These are phyloP conservation scores for Termitomyces sp. DNA, from an alignment of 768 basidiomycete species.

Conservation along the genomic window DNA sequence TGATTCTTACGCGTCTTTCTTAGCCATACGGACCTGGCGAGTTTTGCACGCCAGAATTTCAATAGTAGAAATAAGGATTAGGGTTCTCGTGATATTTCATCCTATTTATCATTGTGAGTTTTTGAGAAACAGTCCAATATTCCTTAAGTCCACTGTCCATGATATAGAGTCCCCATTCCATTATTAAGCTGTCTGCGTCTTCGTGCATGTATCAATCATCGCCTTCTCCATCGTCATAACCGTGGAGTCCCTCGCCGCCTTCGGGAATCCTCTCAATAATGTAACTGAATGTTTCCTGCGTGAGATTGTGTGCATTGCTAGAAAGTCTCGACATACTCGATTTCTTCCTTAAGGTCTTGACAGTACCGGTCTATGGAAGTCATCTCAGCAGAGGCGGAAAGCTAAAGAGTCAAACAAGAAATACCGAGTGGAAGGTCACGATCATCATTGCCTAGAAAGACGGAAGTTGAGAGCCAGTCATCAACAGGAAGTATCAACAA, in stretches of 20 bases:
- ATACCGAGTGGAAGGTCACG: slow-evolving; percentile 72
- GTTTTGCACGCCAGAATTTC: slow-evolving; percentile 81
- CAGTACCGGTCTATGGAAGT: slow-evolving; percentile 66
- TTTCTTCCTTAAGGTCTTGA: slow-evolving; percentile 80
- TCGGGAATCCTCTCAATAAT: slow-evolving; percentile 67
- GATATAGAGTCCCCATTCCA: slow-evolving; percentile 3
- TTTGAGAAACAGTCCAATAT: neutral
- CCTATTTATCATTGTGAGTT: neutral
- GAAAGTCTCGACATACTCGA: slow-evolving; percentile 46
- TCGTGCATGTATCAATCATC: slow-evolving; percentile 47
- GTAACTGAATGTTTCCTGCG: slow-evolving; percentile 37
- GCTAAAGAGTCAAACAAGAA: neutral
- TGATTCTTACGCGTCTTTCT: slow-evolving; percentile 6
- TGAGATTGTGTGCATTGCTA: slow-evolving; percentile 1
- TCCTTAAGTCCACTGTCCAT: neutral
- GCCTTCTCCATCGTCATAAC: slow-evolving; percentile 78
- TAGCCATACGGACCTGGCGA: slow-evolving; percentile 95
- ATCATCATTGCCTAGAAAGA: slow-evolving; percentile 46
- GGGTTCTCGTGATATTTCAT: neutral
- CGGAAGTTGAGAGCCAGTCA: neutral
- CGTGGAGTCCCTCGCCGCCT: slow-evolving; percentile 63
- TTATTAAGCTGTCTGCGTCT: neutral
- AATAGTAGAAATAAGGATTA: slow-evolving; percentile 24
- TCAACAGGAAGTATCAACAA: slow-evolving; percentile 12
- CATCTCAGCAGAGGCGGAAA: neutral